These are phyloP conservation scores for Candida schatavii DNA, from an alignment of 805 yeast species.

Conservation along the genomic window DNA sequence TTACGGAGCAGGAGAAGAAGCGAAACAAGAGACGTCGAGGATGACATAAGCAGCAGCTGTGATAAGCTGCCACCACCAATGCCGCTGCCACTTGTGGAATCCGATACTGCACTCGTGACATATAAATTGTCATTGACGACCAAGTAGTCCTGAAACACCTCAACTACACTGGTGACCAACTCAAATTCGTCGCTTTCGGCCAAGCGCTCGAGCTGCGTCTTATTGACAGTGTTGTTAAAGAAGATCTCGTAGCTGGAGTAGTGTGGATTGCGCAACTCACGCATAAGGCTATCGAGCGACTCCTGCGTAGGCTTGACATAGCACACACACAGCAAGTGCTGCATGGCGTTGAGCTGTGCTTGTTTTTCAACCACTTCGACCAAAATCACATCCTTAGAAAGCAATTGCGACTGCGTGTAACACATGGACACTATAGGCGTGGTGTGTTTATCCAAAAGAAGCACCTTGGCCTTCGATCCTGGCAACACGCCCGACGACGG, in stretches of 20 bases:
- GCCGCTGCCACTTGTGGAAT: conserved; percentile 23
- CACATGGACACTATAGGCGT: conserved; percentile 84
- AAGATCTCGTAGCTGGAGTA: conserved; percentile 75
- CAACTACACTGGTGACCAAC: conserved; percentile 70
- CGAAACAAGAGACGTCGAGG: conserved; percentile 42
- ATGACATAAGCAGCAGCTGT: conserved; percentile 25
- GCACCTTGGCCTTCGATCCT: conserved; percentile 56
- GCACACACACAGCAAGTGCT: conserved; percentile 74
- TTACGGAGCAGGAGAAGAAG: conserved; percentile 67
- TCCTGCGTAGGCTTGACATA: conserved; percentile 72
- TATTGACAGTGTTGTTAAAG: conserved; percentile 73
- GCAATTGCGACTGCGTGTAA: conserved; percentile 80
- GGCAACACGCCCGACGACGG: conserved; percentile 10
- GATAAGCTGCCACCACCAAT: conserved; percentile 17
- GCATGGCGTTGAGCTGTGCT: conserved; percentile 59
- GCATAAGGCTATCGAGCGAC: conserved; percentile 55
- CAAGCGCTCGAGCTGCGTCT: conserved; percentile 75
- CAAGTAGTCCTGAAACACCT: conserved; percentile 79
- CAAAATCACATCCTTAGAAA: conserved; percentile 80
- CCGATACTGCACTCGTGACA: conserved; percentile 19
- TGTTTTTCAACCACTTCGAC: conserved; percentile 59
- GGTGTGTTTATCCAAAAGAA: conserved; percentile 76
- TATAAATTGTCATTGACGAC: conserved; percentile 71
- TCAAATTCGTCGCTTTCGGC: conserved; percentile 92
- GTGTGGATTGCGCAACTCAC: conserved; percentile 75